Conservation (phyloP, 208 protist species). For the Leptomonas pyrrhocoris region DNA sequence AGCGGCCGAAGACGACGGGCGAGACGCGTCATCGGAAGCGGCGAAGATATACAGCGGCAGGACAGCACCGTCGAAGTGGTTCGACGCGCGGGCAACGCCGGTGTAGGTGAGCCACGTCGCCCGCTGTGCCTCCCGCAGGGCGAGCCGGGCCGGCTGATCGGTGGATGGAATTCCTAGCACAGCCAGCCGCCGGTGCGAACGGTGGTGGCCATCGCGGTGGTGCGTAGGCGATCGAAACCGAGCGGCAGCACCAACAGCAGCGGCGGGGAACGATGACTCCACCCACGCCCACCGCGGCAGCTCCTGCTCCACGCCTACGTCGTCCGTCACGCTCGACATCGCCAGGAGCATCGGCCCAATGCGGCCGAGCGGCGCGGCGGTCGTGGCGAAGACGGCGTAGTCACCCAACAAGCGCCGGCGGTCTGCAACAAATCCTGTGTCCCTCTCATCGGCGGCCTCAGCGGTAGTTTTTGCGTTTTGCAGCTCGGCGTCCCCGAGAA, state of each 20-base stretch:
- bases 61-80: conserved; percentile 7
- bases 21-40: no score
- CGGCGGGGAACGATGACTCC: not conserved
- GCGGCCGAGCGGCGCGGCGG: conserved; percentile 7
- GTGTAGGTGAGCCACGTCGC: not conserved
- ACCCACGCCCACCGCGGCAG: conserved; percentile 15
- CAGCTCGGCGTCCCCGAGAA: no score
- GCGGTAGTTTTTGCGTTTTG: no score
- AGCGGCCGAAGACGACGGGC: no score
- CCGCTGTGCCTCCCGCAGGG: conserved; percentile 9
- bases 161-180: conserved; percentile 14
- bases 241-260: not conserved
- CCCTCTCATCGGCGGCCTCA: no score
- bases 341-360: conserved; percentile 20
- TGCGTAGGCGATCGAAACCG: no score
- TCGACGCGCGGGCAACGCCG: conserved; percentile 2
- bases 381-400: no score
- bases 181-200: conserved; percentile 9
- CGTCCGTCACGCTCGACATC: conserved; percentile 31
- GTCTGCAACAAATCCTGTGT: no score
- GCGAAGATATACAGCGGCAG: conserved; percentile 19
- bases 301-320: conserved; percentile 15
- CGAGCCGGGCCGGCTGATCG: not conserved
- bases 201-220: no score
- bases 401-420: no score